phyloP scores from a whole-genome alignment of 2,329 filamentous ascomycete genomes.

The Alternaria sp. region DNA sequence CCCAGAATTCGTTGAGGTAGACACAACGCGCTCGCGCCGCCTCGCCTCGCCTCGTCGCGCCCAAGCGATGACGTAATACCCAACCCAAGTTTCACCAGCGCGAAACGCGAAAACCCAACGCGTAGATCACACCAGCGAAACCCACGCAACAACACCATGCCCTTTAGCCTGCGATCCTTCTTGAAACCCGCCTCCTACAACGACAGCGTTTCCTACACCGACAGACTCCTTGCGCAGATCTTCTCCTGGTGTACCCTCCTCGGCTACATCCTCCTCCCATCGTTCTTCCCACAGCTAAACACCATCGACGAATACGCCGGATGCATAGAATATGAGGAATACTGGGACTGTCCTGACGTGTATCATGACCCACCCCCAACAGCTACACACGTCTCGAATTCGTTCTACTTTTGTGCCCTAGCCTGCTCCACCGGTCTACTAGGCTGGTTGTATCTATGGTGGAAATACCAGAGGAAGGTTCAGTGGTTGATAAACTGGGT shows the following conservation, averaged over 20 bases:
- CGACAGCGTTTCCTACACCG: conserved; percentile 54
- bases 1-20: background rate
- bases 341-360: background rate
- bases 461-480: conserved; percentile 57
- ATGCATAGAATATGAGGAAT: conserved; percentile 20
- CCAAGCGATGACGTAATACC: conserved; percentile 6
- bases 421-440: conserved; percentile 52
- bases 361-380: conserved; percentile 34
- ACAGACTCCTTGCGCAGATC: conserved; percentile 57
- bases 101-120: background rate
- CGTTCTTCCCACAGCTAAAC: conserved; percentile 55
- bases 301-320: conserved; percentile 28
- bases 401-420: conserved; percentile 54
- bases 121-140: background rate
- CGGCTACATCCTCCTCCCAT: conserved; percentile 61
- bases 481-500: conserved; percentile 62
- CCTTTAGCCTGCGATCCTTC: conserved; percentile 48
- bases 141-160: conserved; percentile 45
- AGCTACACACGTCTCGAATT: conserved; percentile 46
- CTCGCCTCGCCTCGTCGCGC: background rate
- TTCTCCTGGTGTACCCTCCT: conserved; percentile 58
- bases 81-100: background rate
- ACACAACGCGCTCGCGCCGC: background rate
- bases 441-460: conserved; percentile 55
- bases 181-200: background rate